A percentile compares a stretch with the other conserved stretches of the same genome.
These are phyloP conservation scores for Penicillium italicum DNA, from an alignment of 2,329 filamentous ascomycete species.

Conservation along the genomic window DNA sequence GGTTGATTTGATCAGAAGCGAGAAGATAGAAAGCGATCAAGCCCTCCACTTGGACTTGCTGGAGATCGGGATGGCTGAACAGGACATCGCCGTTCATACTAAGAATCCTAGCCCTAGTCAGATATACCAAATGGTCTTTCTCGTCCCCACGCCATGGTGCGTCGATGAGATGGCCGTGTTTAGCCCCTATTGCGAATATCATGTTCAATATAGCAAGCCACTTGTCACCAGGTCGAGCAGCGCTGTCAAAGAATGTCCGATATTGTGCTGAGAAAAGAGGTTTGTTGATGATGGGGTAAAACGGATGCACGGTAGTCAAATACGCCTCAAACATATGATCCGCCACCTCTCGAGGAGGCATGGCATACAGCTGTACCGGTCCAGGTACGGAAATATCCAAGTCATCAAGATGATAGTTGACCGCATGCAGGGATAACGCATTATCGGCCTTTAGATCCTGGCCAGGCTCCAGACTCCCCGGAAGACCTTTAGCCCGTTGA, in stretches of 20 bases:
- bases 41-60: conserved; percentile 46
- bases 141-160: conserved; percentile 43
- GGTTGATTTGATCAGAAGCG: conserved; percentile 43
- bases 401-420: conserved; percentile 46
- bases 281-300: conserved; percentile 45
- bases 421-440: conserved; percentile 32
- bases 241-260: conserved; percentile 36
- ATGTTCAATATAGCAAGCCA: conserved; percentile 47
- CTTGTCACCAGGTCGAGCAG: conserved; percentile 36
- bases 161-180: conserved; percentile 43
- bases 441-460: conserved; percentile 28
- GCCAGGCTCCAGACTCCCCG: conserved; percentile 27
- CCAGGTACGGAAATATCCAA: conserved; percentile 40
- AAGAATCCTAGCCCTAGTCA: conserved; percentile 43
- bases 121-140: conserved; percentile 44
- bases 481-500: conserved; percentile 29
- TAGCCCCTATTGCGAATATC: conserved; percentile 46
- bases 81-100: conserved; percentile 43
- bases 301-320: conserved; percentile 42
- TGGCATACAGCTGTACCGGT: conserved; percentile 41
- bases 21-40: conserved; percentile 45
- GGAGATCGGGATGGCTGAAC: conserved; percentile 45
- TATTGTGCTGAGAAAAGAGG: conserved; percentile 42
- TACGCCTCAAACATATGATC: conserved; percentile 44
- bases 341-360: conserved; percentile 41